These are phyloP conservation scores for Endothia cerciana DNA, from an alignment of 2,329 filamentous ascomycete genomes.

Conservation along the genomic window DNA sequence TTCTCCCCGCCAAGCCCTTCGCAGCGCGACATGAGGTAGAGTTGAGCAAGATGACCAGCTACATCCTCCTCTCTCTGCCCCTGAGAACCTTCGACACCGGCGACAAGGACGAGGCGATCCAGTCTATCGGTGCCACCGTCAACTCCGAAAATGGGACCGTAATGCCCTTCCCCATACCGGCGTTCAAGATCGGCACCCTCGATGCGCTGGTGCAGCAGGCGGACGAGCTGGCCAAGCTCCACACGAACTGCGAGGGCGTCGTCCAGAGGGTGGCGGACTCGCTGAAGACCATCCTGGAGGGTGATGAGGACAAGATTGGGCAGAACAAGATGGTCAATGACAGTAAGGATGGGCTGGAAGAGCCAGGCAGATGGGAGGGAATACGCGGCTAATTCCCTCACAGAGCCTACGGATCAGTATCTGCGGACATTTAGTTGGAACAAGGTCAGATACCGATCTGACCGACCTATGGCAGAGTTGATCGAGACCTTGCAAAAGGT, in stretches of 20 bases:
- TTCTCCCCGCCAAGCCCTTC: background rate
- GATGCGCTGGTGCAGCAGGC: constrained; percentile 95
- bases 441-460: constrained; percentile 93
- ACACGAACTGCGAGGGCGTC: constrained; percentile 76
- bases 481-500: constrained; percentile 90
- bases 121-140: constrained; percentile 73
- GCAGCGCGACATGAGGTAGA: constrained; percentile 31
- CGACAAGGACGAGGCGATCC: constrained; percentile 80
- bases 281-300: constrained; percentile 79
- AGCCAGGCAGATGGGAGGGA: background rate
- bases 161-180: constrained; percentile 79
- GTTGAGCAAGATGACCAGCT: constrained; percentile 58
- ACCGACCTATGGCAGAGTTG: constrained; percentile 86
- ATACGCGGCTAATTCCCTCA: constrained; percentile 26
- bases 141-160: constrained; percentile 75
- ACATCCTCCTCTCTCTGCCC: constrained; percentile 88
- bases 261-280: constrained; percentile 89
- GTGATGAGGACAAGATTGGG: constrained; percentile 78
- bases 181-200: constrained; percentile 97
- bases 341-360: constrained; percentile 58
- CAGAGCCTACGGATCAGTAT: constrained; percentile 96
- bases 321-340: constrained; percentile 94
- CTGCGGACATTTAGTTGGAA: constrained; percentile 92
- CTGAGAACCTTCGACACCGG: constrained; percentile 81
- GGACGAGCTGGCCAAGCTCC: constrained; percentile 90